These are phyloP conservation scores for Zangia roseola DNA, from an alignment of 768 basidiomycete genomes.

Conservation along the genomic window DNA sequence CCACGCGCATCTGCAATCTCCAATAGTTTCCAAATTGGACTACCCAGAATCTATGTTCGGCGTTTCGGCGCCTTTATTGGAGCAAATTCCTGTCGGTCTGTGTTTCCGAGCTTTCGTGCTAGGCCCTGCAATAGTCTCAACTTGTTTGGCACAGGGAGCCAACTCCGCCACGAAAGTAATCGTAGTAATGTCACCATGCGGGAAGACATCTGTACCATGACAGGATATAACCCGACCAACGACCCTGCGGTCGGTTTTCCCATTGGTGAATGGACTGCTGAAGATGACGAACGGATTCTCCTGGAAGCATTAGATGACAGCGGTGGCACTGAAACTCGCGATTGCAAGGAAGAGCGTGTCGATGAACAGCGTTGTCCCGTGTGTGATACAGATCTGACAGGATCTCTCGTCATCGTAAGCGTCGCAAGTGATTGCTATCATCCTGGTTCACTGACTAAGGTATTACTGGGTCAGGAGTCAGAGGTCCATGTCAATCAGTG, in stretches of 20 bases:
- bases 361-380: constrained; percentile 24
- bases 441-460: constrained; percentile 1
- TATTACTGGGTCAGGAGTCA: constrained; percentile 39
- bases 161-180: not conserved
- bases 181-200: not conserved
- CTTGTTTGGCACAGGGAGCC: constrained; percentile 1
- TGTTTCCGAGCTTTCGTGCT: constrained; percentile 1
- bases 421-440: constrained; percentile 18
- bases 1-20: not conserved
- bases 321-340: constrained; percentile 14
- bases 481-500: constrained; percentile 59
- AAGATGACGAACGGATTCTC: constrained; percentile 63
- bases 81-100: constrained; percentile 8
- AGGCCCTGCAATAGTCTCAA: not conserved
- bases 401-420: constrained; percentile 19
- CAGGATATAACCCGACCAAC: not conserved
- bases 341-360: constrained; percentile 18
- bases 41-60: constrained; percentile 17
- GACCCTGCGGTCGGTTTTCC: constrained; percentile 13
- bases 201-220: not conserved
- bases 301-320: constrained; percentile 29
- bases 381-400: constrained; percentile 19
- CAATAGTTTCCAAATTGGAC: not conserved
- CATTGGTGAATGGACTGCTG: constrained; percentile 64
- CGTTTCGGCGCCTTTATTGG: constrained; percentile 16